Evolutionary conservation across 352 stramenopile species (phyloP), one percentile per base, ranked within the genome.

Genomic region (Pythium guiyangense): DNA sequence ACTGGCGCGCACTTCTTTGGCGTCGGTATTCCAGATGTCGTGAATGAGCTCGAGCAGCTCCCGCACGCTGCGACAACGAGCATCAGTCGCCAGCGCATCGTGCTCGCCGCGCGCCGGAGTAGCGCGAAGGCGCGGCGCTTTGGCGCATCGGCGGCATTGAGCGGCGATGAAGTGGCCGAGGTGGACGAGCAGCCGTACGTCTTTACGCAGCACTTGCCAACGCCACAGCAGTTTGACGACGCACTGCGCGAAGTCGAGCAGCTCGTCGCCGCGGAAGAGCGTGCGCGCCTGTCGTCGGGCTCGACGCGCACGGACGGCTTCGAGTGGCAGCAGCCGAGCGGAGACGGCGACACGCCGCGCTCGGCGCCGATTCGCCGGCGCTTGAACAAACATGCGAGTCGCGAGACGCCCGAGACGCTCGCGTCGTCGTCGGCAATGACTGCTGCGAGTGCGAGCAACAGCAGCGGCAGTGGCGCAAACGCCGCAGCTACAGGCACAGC

Each of bases 271-370:
- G 80, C 89, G 1, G 86, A 95, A 42, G 87, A 95, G 49, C 85
- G 92, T 31, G 83, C 90, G 14, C 85, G 88, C 3, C 63, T 86
- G 48, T 94, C 84, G 6, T 94, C 77, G 12, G 91, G 92, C 12
- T 91, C 84, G 57, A 86, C 90, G 8, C 70, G 92, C 14, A 95
- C 86, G 0, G 91, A 98, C 60, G 90, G 90, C 0, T 83, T 90
- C 47, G 76, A 85, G 51, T 73, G 52, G 76, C 40, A 91, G 66
- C 2, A 47, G 31, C 1, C 8, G 20, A 62, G 4, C 8, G 63
- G 69, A 62, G 54, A 59, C 73, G 69, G 70, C 44, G 56, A 73
- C 29, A 56, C 52, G 17, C 55, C 48, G 6, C 46, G 50, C 42
- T 40, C 50, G 6, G 44, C 60, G 46, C 57, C 65, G 10, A 51